Base-by-base conservation (phyloP, 306 rosid genomes). In the Acacia acuminata region DNA sequence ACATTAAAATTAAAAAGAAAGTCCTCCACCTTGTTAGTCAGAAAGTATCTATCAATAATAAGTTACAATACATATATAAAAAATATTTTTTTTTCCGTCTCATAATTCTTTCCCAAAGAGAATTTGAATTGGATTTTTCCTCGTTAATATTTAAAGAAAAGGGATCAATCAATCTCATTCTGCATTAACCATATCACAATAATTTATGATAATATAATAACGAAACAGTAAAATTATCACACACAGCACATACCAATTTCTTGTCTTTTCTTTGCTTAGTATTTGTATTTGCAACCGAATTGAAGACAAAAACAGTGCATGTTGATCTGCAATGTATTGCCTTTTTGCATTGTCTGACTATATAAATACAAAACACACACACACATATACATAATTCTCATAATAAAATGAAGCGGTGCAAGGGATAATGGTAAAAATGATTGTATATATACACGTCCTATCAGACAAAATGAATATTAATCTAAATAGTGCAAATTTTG, bases 401-500 rank as follows among this genome's bases (percentile, higher is more conserved):
- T 42, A 65, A 77, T 65, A 65, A 45, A 77, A 32, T 40, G 44
- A 79, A 40, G 30, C 55, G 66, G 70, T 63, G 30, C 70, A 34
- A 78, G 70, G 61, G 63, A 50, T 84, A 77, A 76, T 53, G 45
- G 70, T 79, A 73, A 74, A 64, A 78, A 87, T 82, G 82, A 89
- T 88, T 82, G 55, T 61, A 81, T 68, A 13, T 12, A 44, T 51
- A 20, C n/a, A 22, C 20, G 77, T 86, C 85, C 85, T 80, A 85
- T 90, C 85, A 88, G 82, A 85, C 83, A 92, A 82, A 83, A 69
- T 80, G 75, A 81, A 88, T 81, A 83, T 84, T 66, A 83, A 85
- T 73, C 71, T 58, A 81, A 88, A 89, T 51, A 86, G 93, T 88
- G 73, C 67, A 75, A 82, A 76, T 67, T 89, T 92, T 90, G 93